Conservation (phyloP, 106 monocot species). For the Amphibolis antarctica region DNA sequence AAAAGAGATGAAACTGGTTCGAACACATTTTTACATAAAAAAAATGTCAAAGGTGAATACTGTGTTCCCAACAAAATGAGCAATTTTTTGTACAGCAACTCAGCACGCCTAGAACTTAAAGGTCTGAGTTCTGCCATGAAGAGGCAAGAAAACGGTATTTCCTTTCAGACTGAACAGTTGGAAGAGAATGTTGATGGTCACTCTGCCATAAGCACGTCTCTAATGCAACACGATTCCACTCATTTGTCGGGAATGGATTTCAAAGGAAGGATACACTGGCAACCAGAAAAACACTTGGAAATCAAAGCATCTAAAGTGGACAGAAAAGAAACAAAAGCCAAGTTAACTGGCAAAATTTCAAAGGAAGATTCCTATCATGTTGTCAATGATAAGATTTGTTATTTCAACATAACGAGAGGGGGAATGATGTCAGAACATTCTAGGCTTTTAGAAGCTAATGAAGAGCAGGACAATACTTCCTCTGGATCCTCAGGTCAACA, state of each 20-base stretch:
- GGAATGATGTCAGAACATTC: not conserved
- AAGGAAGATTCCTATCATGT: not conserved
- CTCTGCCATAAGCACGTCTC: no score
- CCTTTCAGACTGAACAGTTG: not conserved
- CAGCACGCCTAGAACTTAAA: not conserved
- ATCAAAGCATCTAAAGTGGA: constrained; percentile 27
- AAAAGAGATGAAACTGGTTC: not conserved
- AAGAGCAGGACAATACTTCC: constrained; percentile 1
- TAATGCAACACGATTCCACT: constrained; percentile 1
- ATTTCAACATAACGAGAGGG: constrained; percentile 2
- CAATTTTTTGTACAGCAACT: not conserved
- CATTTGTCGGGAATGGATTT: constrained; percentile 15
- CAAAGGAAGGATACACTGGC: constrained; percentile 32
- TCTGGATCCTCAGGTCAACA: not conserved
- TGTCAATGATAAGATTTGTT: constrained; percentile 6
- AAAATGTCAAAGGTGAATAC: not conserved
- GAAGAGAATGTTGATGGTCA: not conserved
- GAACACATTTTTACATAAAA: no score
- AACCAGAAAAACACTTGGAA: constrained; percentile 57
- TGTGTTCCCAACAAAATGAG: not conserved
- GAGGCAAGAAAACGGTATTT: not conserved
- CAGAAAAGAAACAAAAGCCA: constrained; percentile 4
- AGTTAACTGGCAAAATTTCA: constrained; percentile 5
- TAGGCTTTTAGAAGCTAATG: not conserved
- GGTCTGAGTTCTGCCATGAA: not conserved